These are phyloP conservation scores for Daldinia grandis DNA, from an alignment of 495 filamentous ascomycete species.

Conservation along the genomic window DNA sequence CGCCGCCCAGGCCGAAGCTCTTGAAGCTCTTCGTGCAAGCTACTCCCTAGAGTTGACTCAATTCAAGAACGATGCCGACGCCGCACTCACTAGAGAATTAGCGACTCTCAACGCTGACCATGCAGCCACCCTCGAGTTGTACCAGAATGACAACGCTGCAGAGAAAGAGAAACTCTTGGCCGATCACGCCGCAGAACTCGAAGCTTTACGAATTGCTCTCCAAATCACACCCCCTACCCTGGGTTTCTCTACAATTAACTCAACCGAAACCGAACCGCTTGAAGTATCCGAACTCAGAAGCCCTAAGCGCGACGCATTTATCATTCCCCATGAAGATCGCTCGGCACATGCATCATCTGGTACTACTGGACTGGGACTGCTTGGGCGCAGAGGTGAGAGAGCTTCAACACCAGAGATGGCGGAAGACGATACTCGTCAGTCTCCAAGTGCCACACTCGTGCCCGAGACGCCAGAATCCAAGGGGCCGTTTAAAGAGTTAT, in stretches of 20 bases:
- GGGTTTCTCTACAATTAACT: constrained; percentile 59
- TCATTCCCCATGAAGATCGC: constrained; percentile 54
- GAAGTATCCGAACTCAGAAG: constrained; percentile 48
- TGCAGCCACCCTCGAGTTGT: constrained; percentile 24
- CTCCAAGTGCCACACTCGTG: constrained; percentile 47
- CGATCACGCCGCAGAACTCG: constrained; percentile 38
- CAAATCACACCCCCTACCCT: constrained; percentile 39
- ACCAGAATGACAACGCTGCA: constrained; percentile 17
- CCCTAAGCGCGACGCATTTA: constrained; percentile 58
- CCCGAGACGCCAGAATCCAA: constrained; percentile 52
- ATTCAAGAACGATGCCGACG: constrained; percentile 25
- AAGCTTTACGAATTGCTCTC: constrained; percentile 38
- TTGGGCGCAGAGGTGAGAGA: constrained; percentile 55
- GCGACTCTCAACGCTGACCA: constrained; percentile 33
- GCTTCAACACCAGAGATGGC: constrained; percentile 54
- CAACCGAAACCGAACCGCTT: constrained; percentile 61
- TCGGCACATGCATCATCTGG: constrained; percentile 33
- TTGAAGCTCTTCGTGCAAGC: constrained; percentile 26
- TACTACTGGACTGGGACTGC: constrained; percentile 47
- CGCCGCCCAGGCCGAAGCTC: constrained; percentile 21
- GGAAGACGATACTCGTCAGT: constrained; percentile 65
- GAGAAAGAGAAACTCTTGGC: constrained; percentile 39
- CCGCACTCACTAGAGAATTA: constrained; percentile 31
- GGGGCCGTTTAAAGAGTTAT: constrained; percentile 54
- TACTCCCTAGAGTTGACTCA: constrained; percentile 26